Evolutionary conservation across 495 filamentous ascomycete genomes (phyloP).

Genomic region (Pyrenula massariospora): DNA sequence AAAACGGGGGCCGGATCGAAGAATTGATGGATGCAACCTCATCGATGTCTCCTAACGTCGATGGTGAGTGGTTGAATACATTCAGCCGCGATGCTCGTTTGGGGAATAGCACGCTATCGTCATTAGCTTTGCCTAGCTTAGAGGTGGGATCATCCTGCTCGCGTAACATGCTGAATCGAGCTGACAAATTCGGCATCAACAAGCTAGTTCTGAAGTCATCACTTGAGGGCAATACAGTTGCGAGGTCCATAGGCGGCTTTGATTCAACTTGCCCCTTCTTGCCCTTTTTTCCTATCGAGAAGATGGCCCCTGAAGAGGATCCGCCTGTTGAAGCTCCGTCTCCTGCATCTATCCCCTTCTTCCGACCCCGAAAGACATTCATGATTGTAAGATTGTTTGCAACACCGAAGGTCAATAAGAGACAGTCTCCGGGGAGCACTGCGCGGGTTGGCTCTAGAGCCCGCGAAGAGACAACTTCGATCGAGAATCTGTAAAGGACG

Average conservation of each 20-base stretch:
- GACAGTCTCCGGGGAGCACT: no score
- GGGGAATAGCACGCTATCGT: slow-evolving; percentile 81
- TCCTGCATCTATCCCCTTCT: slow-evolving; percentile 13
- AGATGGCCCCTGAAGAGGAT: slow-evolving; percentile 25
- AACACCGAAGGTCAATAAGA: no score
- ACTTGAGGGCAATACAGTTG: slow-evolving; percentile 60
- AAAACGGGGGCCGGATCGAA: slow-evolving; percentile 45
- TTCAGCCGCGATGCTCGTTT: slow-evolving; percentile 66
- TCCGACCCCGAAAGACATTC: slow-evolving; percentile 21
- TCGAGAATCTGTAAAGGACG: no score
- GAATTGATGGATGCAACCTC: slow-evolving; percentile 74
- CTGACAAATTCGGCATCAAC: slow-evolving; percentile 88
- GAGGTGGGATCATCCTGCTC: slow-evolving; percentile 87
- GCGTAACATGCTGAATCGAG: slow-evolving; percentile 89
- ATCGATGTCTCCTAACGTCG: slow-evolving; percentile 69
- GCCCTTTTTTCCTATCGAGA: slow-evolving; percentile 35
- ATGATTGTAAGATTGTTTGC: slow-evolving; percentile 6
- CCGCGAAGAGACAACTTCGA: no score
- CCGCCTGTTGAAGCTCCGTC: slow-evolving; percentile 16
- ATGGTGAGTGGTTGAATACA: slow-evolving; percentile 32
- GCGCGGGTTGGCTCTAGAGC: no score
- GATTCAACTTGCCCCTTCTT: slow-evolving; percentile 41
- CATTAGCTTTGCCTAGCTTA: slow-evolving; percentile 82
- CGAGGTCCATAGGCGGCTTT: slow-evolving; percentile 59
- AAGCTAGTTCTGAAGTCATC: slow-evolving; percentile 97